Percentiles rank a stretch among this genome's conserved stretches.
phyloP scores from a whole-genome alignment of 2,329 filamentous ascomycete species.

The Daldinia eschscholtzii region DNA sequence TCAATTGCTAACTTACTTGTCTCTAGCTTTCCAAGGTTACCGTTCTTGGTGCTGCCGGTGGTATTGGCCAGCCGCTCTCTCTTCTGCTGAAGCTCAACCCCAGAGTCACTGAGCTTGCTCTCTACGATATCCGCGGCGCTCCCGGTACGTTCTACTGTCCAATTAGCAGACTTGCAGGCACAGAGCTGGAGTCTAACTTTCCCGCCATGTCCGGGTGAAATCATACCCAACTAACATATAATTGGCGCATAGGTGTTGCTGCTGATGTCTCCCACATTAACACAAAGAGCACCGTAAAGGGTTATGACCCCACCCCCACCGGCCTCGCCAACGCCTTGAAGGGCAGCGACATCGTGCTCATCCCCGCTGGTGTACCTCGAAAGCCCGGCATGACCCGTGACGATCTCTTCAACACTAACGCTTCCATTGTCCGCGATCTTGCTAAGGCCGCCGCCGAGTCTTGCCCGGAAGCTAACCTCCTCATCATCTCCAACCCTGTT shows the following conservation, averaged over 20 bases:
- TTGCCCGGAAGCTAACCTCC: conserved; percentile 91
- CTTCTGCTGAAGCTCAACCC: conserved; percentile 99
- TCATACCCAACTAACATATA: conserved; percentile 20
- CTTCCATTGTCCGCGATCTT: conserved; percentile 97
- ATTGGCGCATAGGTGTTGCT: conserved; percentile 79
- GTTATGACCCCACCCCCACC: conserved; percentile 82
- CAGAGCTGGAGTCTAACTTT: neutral
- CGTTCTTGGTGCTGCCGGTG: conserved; percentile 95
- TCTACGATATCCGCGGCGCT: conserved; percentile 96
- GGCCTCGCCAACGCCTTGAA: conserved; percentile 85
- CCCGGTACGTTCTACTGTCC: conserved; percentile 74
- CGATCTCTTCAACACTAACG: conserved; percentile 99
- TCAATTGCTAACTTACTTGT: conserved; percentile 32
- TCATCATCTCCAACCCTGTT: conserved; percentile 99
- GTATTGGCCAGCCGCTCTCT: conserved; percentile 98
- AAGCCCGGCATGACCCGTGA: conserved; percentile 99
- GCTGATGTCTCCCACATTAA: conserved; percentile 99
- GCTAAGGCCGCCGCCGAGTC: conserved; percentile 93
- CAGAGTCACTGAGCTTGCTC: conserved; percentile 89
- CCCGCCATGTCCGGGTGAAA: conserved; percentile 9
- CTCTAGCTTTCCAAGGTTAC: conserved; percentile 93
- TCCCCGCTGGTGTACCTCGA: conserved; percentile 97
- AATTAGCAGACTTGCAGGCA: conserved; percentile 1
- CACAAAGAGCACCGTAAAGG: conserved; percentile 95
- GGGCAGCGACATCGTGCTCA: conserved; percentile 93